phyloP scores from a whole-genome alignment of 2,329 filamentous ascomycete genomes.

The Pseudocercospora macadamiae region DNA sequence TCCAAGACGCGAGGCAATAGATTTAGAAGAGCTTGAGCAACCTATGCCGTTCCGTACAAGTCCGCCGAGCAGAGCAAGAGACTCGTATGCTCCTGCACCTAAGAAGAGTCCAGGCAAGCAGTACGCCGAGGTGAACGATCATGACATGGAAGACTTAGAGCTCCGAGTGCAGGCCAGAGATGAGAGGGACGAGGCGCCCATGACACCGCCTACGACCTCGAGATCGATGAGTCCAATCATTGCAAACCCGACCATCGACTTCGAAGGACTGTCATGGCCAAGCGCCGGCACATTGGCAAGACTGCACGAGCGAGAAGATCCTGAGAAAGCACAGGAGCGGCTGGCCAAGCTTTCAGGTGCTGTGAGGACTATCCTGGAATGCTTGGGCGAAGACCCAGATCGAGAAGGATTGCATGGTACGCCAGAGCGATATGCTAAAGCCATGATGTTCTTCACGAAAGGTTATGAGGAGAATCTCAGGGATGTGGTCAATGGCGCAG shows the following conservation, averaged over 20 bases:
- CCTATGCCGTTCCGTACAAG: slow-evolving; percentile 12
- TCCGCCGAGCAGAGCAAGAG: slow-evolving; percentile 11
- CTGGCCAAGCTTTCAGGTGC: slow-evolving; percentile 65
- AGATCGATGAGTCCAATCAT: slow-evolving; percentile 54
- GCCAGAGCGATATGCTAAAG: slow-evolving; percentile 89
- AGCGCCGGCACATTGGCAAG: slow-evolving; percentile 43
- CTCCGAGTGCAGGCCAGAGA: slow-evolving; percentile 49
- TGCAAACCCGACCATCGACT: slow-evolving; percentile 55
- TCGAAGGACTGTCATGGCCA: slow-evolving; percentile 60
- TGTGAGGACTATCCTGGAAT: slow-evolving; percentile 66
- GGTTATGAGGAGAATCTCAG: slow-evolving; percentile 94
- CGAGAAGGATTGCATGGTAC: slow-evolving; percentile 66
- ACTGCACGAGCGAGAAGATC: slow-evolving; percentile 44
- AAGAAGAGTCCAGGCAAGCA: slow-evolving; percentile 27
- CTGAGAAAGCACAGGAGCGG: slow-evolving; percentile 60
- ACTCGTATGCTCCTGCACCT: slow-evolving; percentile 8
- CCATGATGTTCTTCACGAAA: slow-evolving; percentile 93
- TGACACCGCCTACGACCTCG: slow-evolving; percentile 58
- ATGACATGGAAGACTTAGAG: slow-evolving; percentile 40
- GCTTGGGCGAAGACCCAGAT: slow-evolving; percentile 67
- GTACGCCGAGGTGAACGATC: slow-evolving; percentile 49
- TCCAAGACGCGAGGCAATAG: slow-evolving; percentile 49
- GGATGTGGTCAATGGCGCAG: slow-evolving; percentile 88
- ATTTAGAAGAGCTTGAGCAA: slow-evolving; percentile 43
- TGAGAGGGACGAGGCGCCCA: slow-evolving; percentile 55